phyloP scores from a whole-genome alignment of 2,329 filamentous ascomycete species.

The Curvularia hawaiiensis region DNA sequence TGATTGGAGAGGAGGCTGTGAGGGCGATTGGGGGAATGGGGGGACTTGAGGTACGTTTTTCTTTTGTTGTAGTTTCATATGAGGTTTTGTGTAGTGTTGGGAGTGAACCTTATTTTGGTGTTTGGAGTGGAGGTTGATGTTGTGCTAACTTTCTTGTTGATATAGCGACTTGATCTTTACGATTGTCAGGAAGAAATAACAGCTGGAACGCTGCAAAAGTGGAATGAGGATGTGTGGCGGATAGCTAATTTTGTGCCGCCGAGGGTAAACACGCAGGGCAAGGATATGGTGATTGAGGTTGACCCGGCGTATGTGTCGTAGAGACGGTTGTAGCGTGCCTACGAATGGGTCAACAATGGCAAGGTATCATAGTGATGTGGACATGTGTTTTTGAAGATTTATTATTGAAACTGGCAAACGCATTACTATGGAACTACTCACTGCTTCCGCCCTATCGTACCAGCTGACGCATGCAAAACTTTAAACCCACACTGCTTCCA shows the following conservation, averaged over 20 bases:
- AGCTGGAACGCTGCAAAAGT: constrained; percentile 23
- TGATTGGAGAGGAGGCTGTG: constrained; percentile 21
- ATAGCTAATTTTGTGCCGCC: constrained; percentile 35
- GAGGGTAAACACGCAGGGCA: constrained; percentile 3
- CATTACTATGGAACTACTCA: not conserved
- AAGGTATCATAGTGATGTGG: not conserved
- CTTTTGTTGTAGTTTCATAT: not conserved
- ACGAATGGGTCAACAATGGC: not conserved
- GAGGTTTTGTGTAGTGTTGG: not conserved
- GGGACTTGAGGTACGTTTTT: constrained; percentile 30
- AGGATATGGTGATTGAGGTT: constrained; percentile 36
- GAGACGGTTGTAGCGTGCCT: not conserved
- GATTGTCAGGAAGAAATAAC: constrained; percentile 34
- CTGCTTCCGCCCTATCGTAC: not conserved
- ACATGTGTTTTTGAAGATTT: not conserved
- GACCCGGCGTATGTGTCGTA: constrained; percentile 32
- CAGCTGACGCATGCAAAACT: not conserved
- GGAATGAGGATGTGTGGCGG: constrained; percentile 33
- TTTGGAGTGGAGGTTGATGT: not conserved
- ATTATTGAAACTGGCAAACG: not conserved
- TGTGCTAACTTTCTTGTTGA: not conserved
- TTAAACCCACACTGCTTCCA: not conserved
- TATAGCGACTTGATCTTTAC: constrained; percentile 35
- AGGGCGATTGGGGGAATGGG: constrained; percentile 14
- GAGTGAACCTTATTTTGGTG: not conserved